Evolutionary conservation across 768 basidiomycete species (phyloP), one percentile per base, ranked within the genome.

Genomic region (Hortiboletus campestris): DNA sequence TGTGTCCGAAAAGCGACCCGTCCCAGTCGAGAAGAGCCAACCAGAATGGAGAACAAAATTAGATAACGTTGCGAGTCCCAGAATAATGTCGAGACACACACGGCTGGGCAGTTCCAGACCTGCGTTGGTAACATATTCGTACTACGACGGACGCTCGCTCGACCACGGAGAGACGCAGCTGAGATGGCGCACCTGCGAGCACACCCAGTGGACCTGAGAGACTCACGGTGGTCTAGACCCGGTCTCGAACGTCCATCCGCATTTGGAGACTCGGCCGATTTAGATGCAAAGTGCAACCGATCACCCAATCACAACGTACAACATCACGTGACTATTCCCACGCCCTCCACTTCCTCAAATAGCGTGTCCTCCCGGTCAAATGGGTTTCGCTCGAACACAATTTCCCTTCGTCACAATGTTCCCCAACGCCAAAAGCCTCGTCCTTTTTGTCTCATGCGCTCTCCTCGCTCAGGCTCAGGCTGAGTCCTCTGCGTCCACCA

Each of bases 401-500:
- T 28, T 19, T 16, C 9, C 19, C 3, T 12, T 13, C 13, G 3
- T 40, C 43, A 20, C 39, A 20, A 68, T 68, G 67, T 55, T 65
- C 32, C 3, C 36, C 38, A 58, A 47, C 58, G 3, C 55, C 12
- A 72, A 70, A 56, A n/a, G 43, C 11, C 61, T 72, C 35, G 20
- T 60, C 6, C 38, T 52, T 39, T 13, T 67, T 16, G 53, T 45
- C 16, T 48, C 63, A 0, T 60, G 54, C 17, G 65, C 52, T 2
- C 49, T 72, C 25, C 49, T 59, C 6, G 71, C 31, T 1, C 56
- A 59, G 0, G 69, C 71, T 0, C 67, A 72, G 65, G n/a, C n/a
- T n/a, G 25, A 25, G 4, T 2, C 25, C 25, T 25, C 25, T 25
- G 25, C 25, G 2, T 49, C 58, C 1, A 11, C 54, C 0, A 20